Conservation (phyloP, 371 early-diverging fungal genomes). For the Zychaea mexicana region DNA sequence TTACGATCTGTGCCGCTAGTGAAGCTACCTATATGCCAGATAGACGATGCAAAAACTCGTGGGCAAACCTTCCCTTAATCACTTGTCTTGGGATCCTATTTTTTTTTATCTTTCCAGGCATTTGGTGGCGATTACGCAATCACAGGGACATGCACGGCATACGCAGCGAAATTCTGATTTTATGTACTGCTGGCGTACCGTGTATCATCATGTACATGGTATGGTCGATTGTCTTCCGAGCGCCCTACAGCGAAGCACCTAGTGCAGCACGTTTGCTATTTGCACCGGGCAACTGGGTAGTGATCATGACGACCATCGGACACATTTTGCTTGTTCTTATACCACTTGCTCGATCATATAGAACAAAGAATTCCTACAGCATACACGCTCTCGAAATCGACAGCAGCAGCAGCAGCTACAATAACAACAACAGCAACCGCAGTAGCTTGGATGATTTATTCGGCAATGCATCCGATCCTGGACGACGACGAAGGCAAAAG, state of each 20-base stretch:
- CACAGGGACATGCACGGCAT: slow-evolving; percentile 37
- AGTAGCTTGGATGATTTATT: background rate
- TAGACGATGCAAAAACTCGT: slow-evolving; percentile 11
- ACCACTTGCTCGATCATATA: background rate
- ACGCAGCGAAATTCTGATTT: slow-evolving; percentile 27
- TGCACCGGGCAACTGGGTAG: slow-evolving; percentile 6
- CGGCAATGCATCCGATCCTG: background rate
- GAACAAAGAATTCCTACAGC: background rate
- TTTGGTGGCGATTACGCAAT: slow-evolving; percentile 22
- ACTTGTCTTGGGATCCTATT: slow-evolving; percentile 1
- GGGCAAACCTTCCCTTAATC: slow-evolving; percentile 21
- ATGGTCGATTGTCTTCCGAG: slow-evolving; percentile 10
- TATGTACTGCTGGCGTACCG: slow-evolving; percentile 23
- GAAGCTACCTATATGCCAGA: slow-evolving; percentile 4
- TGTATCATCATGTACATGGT: slow-evolving; percentile 28
- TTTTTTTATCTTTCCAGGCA: slow-evolving; percentile 28
- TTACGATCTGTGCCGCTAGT: slow-evolving; percentile 15
- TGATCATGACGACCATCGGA: slow-evolving; percentile 4
- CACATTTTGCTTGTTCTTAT: background rate
- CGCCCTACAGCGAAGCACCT: background rate
- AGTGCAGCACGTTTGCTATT: background rate
- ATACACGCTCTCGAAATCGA: no score
- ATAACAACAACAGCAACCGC: background rate
- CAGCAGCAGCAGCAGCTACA: no score
- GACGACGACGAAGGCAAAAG: no score